Base-by-base conservation (phyloP, 257 asterid species). In the Verbascum thapsus region DNA sequence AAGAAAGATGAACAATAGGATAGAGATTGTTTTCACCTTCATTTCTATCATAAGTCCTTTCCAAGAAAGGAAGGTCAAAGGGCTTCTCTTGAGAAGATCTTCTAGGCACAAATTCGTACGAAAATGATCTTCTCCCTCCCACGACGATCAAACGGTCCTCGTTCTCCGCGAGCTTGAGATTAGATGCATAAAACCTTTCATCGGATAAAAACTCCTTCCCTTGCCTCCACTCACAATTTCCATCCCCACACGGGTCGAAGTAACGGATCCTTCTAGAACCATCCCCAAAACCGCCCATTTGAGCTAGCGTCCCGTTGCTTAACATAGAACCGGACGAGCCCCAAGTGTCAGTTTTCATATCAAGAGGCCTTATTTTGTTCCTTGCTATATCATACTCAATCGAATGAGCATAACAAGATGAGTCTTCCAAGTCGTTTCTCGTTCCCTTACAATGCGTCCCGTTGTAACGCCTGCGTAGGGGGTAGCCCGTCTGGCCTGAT, bases 1-100 rank as follows among this genome's bases (percentile, higher is more conserved):
- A 79, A 6, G 88, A 79, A 52, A 87, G 94, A 63, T 87, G 94
- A 61, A 87, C 59, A 12, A 85, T 71, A 1, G 94, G 96, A 67
- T 85, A 87, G 48, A 82, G 76, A 50, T 85, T 87, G 37, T 72
- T 83, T 9, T 75, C 78, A 0, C 71, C 78, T 9, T 59, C 75
- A 10, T 22, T 58, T 16, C 32, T 50, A 10, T 76, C 78, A 22
- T 64, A 53, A 6, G 83, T 80, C 13, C 35, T 62, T 23, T 38
- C 70, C 77, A 87, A 74, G 69, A 87, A 81, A 0, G 90, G 85
- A 0, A 83, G 82, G 30, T 60, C 20, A 13, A 68, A 77, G 6
- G 81, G 44, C 26, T 54, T 66, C 50, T 60, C 68, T 6, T 12
- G 44, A 0, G 16, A 1, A 3, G 62, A 23, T 7, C 70, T 61